Percentiles rank a stretch among this genome's conserved stretches.
Evolutionary conservation across 345 rosid species (phyloP).

Genomic region (Lepidium sativum): DNA sequence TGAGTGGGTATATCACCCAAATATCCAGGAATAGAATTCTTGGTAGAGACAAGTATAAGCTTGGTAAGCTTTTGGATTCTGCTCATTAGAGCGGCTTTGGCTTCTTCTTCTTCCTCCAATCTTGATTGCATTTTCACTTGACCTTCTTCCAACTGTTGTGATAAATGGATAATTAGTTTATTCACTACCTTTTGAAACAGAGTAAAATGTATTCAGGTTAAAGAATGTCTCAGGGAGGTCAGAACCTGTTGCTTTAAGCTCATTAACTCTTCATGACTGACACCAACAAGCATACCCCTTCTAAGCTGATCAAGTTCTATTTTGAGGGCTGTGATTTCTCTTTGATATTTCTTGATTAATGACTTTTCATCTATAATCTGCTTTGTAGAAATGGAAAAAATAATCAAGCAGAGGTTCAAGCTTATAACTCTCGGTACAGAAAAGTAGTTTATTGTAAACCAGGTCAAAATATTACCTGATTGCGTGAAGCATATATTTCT

Average conservation of each 20-base stretch:
- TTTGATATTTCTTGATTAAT: conserved; percentile 92
- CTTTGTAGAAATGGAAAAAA: conserved; percentile 18
- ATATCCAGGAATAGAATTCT: conserved; percentile 67
- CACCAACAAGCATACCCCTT: conserved; percentile 78
- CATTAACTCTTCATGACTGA: conserved; percentile 89
- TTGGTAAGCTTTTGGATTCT: conserved; percentile 96
- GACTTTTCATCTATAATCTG: conserved; percentile 99
- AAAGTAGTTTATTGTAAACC: neutral
- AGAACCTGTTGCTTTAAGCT: conserved; percentile 84
- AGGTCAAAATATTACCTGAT: conserved; percentile 51
- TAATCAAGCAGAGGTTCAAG: conserved; percentile 11
- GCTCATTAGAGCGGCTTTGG: conserved; percentile 99
- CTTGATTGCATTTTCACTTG: conserved; percentile 99
- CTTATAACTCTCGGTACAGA: neutral
- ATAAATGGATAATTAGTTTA: conserved; percentile 5
- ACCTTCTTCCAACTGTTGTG: conserved; percentile 87
- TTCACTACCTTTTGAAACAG: neutral
- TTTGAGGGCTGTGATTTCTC: conserved; percentile 86
- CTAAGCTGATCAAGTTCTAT: conserved; percentile 84
- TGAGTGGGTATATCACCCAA: conserved; percentile 55
- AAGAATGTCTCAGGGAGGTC: neutral
- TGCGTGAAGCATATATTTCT: conserved; percentile 93
- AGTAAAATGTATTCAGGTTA: neutral
- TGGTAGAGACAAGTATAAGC: conserved; percentile 97
- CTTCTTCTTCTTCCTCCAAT: conserved; percentile 99